A percentile compares a stretch with the other conserved stretches of the same genome.
phyloP scores from a whole-genome alignment of 805 yeast species.

The Ogataea glucozyma region DNA sequence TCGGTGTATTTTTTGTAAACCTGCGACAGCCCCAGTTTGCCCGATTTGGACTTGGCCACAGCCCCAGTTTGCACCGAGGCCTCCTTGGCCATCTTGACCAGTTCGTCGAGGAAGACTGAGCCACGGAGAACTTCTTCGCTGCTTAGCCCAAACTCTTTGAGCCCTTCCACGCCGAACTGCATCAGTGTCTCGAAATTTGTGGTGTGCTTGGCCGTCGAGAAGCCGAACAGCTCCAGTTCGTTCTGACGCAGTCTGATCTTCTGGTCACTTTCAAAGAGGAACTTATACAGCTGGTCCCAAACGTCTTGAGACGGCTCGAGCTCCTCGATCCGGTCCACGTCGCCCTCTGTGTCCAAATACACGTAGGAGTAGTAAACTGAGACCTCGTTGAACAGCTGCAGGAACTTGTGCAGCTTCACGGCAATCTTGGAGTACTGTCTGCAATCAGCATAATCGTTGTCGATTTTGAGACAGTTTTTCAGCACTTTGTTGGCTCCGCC shows the following conservation, averaged over 20 bases:
- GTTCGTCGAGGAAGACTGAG: conserved; percentile 24
- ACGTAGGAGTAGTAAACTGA: conserved; percentile 42
- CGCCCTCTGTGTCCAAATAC: conserved; percentile 36
- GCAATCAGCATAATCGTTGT: conserved; percentile 70
- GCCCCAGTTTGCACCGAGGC: conserved; percentile 21
- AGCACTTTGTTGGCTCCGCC: conserved; percentile 21
- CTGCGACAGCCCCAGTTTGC: conserved; percentile 1
- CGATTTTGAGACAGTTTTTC: conserved; percentile 67
- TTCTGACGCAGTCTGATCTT: conserved; percentile 27
- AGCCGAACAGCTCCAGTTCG: conserved; percentile 20
- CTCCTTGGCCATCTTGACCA: conserved; percentile 28
- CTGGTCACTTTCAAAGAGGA: conserved; percentile 30
- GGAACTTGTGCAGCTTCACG: conserved; percentile 45
- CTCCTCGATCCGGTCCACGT: conserved; percentile 30
- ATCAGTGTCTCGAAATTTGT: conserved; percentile 33
- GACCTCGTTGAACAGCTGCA: conserved; percentile 44
- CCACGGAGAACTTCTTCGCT: conserved; percentile 24
- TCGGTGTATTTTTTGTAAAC: conserved; percentile 14
- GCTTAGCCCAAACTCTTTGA: conserved; percentile 25
- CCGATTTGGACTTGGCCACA: too few species aligned
- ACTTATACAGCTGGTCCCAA: conserved; percentile 39
- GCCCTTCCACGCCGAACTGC: conserved; percentile 17
- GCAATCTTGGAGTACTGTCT: conserved; percentile 54
- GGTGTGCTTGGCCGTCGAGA: conserved; percentile 13
- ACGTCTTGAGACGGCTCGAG: conserved; percentile 45